phyloP scores from a whole-genome alignment of 768 basidiomycete genomes.

The Hirschioporus abietinus region DNA sequence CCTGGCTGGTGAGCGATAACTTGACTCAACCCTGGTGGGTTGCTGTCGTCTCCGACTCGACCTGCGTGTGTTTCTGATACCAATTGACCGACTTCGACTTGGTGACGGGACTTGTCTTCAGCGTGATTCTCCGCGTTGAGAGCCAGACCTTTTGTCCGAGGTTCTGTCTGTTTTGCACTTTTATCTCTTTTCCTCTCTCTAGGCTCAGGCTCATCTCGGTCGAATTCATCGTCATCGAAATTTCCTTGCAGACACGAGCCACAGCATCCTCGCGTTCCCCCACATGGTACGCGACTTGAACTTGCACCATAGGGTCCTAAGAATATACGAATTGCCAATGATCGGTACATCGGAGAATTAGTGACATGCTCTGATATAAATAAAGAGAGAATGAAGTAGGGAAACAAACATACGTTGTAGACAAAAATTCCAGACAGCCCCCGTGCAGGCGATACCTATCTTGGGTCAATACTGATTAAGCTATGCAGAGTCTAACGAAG shows the following conservation, averaged over 20 bases:
- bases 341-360: no score
- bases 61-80: no score
- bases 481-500: background rate
- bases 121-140: no score
- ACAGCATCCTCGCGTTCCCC: background rate
- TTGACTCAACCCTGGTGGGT: no score
- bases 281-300: background rate
- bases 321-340: background rate
- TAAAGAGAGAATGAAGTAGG: background rate
- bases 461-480: no score
- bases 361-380: background rate
- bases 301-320: background rate
- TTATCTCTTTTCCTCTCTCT: background rate
- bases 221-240: background rate
- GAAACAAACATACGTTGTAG: background rate
- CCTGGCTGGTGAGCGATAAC: no score
- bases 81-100: no score
- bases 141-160: no score
- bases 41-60: no score
- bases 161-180: no score
- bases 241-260: background rate
- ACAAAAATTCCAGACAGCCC: background rate
- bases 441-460: background rate
- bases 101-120: no score
- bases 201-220: background rate